Conservation (phyloP, 2,329 filamentous ascomycete species). For the Aspergillus floridensis region DNA sequence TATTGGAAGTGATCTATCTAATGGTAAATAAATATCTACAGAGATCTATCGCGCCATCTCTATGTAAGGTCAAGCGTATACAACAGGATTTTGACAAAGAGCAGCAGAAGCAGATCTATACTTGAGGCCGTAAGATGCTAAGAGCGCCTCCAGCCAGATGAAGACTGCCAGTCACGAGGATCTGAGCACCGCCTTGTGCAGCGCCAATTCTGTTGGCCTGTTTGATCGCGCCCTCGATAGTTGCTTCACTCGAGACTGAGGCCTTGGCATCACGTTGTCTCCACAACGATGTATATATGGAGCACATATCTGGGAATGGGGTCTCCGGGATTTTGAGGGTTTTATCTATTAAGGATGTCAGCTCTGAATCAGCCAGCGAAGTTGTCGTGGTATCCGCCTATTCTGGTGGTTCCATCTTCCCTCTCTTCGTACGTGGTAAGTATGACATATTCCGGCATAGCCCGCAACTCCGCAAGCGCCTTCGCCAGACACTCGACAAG, state of each 20-base stretch:
- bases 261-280: no score
- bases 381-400: neutral
- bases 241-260: slow-evolving; percentile 21
- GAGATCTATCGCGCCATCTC: no score
- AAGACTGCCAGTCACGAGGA: slow-evolving; percentile 26
- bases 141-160: slow-evolving; percentile 27
- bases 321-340: slow-evolving; percentile 17
- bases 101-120: neutral
- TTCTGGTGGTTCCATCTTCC: slow-evolving; percentile 22
- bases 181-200: slow-evolving; percentile 19
- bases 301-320: slow-evolving; percentile 20
- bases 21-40: no score
- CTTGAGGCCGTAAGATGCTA: neutral
- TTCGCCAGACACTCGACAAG: neutral
- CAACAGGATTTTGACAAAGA: no score
- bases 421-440: slow-evolving; percentile 1
- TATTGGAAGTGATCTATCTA: no score
- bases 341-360: slow-evolving; percentile 14
- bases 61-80: no score
- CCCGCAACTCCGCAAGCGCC: slow-evolving; percentile 11
- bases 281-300: slow-evolving; percentile 14
- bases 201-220: slow-evolving; percentile 20
- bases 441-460: neutral
- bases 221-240: slow-evolving; percentile 27
- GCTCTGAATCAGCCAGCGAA: neutral